Evolutionary conservation across 257 asterid genomes (phyloP).

Genomic region (Pogostemon cablin): DNA sequence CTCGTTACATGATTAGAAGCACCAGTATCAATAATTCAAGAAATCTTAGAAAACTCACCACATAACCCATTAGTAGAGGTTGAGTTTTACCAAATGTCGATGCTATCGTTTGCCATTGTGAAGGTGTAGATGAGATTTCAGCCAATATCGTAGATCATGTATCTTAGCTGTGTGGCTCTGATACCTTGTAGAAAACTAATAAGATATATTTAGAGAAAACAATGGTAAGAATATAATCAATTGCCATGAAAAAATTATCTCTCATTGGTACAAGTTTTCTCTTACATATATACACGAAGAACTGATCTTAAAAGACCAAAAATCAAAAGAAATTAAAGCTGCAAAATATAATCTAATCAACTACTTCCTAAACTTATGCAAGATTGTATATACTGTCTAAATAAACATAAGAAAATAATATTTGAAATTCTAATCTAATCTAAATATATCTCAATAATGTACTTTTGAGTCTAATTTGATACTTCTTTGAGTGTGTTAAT

Average conservation of each 20-base stretch:
- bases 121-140: background rate
- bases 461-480: too few species aligned
- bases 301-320: background rate
- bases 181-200: background rate
- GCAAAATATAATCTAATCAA: too few species aligned
- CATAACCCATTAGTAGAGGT: background rate
- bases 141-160: background rate
- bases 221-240: too few species aligned
- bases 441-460: too few species aligned
- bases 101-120: background rate
- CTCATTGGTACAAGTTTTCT: background rate
- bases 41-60: constrained; percentile 8
- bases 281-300: background rate
- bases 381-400: too few species aligned
- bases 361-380: too few species aligned
- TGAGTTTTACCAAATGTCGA: background rate
- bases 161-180: constrained; percentile 12
- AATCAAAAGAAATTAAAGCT: background rate
- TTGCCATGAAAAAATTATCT: too few species aligned
- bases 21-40: background rate
- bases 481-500: too few species aligned
- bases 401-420: too few species aligned
- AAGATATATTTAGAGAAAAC: too few species aligned
- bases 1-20: constrained; percentile 17
- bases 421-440: too few species aligned